Base-by-base conservation (phyloP, 1,284 basidiomycete species). In the Pseudozyma hubeiensis region DNA sequence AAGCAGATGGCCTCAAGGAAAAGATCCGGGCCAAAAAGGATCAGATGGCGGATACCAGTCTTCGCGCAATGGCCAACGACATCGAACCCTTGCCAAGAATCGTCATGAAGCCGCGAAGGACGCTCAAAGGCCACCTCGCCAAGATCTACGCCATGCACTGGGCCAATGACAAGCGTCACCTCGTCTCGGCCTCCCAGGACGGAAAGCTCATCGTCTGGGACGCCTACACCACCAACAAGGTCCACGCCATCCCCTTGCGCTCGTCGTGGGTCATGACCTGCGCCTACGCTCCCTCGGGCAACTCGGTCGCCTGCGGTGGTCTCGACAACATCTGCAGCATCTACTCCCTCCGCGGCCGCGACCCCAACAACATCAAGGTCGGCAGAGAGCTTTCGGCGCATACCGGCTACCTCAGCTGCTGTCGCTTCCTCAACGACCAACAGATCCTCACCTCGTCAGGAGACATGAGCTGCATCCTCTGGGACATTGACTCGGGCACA, bases 131-230 rank as follows among this genome's bases (percentile, higher is more conserved):
- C 47, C 97, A 98, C 87, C 89, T 98, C 63, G 95, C 96, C 77
- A 99, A 99, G 89, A 97, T 99, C 84, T 98, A 98, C 85, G 95
- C 97, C 51, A 96, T 99, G 91, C 96, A 98, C 85, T 99, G 97
- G 97, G 92, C 96, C 17, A 91, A 91, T 62, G 97, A 99, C 87
- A 90, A 93, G 83, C 89, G 94, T 81, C 97, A 99, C 87, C 90
- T 99, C 70, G 96, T 99, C 45, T 98, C 96, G 11, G 96, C 97
- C 29, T 98, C 96, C 5, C 96, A 99, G 85, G 96, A 99, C 84
- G 97, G 97, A 68, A 98, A 99, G 86, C 89, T 99, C 63, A 98
- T 99, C 84, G 94, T 99, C 53, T 99, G 96, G 96, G 96, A 99
- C 85, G 96, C 97, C 45, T 98, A 98, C 87, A 97, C 96, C 9